These are phyloP conservation scores for Euphorbia schlechtendalii DNA, from an alignment of 441 rosid genomes.

Conservation along the genomic window DNA sequence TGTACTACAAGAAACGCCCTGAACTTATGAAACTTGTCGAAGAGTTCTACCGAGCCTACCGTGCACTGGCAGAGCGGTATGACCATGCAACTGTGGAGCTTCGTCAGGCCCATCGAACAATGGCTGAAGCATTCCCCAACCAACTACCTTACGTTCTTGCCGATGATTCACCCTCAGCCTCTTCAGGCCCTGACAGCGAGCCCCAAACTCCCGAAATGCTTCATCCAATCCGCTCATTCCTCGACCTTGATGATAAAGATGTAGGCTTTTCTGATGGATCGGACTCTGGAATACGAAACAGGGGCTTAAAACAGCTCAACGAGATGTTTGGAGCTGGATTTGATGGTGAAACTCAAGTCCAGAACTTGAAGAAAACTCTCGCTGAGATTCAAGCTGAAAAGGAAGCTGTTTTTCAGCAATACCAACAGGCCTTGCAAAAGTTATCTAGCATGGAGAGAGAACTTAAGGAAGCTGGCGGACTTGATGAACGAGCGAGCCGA, in stretches of 20 bases:
- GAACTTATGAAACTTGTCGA: slow-evolving; percentile 80
- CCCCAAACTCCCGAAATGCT: slow-evolving; percentile 60
- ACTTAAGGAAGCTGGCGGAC: slow-evolving; percentile 52
- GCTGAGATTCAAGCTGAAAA: slow-evolving; percentile 76
- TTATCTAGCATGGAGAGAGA: slow-evolving; percentile 60
- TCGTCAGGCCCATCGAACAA: slow-evolving; percentile 89
- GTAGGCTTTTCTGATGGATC: slow-evolving; percentile 35
- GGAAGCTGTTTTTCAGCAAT: slow-evolving; percentile 63
- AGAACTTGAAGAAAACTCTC: slow-evolving; percentile 59
- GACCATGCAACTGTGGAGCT: slow-evolving; percentile 86
- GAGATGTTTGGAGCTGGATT: slow-evolving; percentile 35
- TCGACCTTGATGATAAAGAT: slow-evolving; percentile 53
- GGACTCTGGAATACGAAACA: slow-evolving; percentile 30
- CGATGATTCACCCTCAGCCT: slow-evolving; percentile 55
- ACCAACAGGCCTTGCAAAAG: slow-evolving; percentile 65
- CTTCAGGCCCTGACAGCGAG: slow-evolving; percentile 41
- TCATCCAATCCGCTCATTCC: slow-evolving; percentile 35
- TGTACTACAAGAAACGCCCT: slow-evolving; percentile 92
- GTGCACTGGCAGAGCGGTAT: slow-evolving; percentile 82
- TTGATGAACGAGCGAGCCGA: slow-evolving; percentile 56
- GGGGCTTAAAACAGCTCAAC: slow-evolving; percentile 45
- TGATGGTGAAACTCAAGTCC: slow-evolving; percentile 41
- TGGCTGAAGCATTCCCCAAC: slow-evolving; percentile 91
- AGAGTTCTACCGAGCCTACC: slow-evolving; percentile 77
- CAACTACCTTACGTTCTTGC: slow-evolving; percentile 57